Evolutionary conservation across 2,329 filamentous ascomycete species (phyloP), one percentile per base, ranked within the genome.

Genomic region (Chrysosporium queenslandicum): DNA sequence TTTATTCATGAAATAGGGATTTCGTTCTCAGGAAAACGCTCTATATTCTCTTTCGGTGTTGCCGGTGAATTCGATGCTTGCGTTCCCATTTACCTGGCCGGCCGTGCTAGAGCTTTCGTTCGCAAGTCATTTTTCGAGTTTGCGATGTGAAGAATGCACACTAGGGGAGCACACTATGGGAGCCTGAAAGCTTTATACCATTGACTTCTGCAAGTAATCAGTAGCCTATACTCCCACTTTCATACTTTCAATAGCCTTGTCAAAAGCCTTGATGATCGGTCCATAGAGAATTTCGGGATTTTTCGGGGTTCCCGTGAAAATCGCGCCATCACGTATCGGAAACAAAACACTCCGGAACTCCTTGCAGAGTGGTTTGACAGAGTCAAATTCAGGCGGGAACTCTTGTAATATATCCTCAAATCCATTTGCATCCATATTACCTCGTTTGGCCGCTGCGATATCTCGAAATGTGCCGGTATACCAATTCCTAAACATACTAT

Each of bases 381-480:
- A 48, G 16, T 62, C 54, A 46, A 65, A 63, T 27, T 57, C 46
- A 16, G 53, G 53, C 9, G 58, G 57, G 55, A 65, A 62, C 49
- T 63, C 60, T 23, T 11, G 7, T 34, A 63, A 52, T 12, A 64
- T 50, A 4, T 49, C 36, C 42, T 62, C 50, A 60, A 65, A 64
- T 39, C 50, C 8, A 46, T 53, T 50, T 46, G 56, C 56, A 43
- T 45, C 45, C 20, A 62, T 59, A 41, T 58, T 8, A 16, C 53
- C 42, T 14, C 16, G 2, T 58, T 64, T 64, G 3, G 18, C 52
- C 12, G 18, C 43, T 2, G 57, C 56, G 8, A 62, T 52, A 1
- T 60, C 32, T 34, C 32, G 14, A 8, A 34, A 34, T 12, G 7
- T 34, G n/a, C 43, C 43, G 29, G 43, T 46, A 32, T 46, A 46